These are phyloP conservation scores for Fusarium brevicatenulatum DNA, from an alignment of 2,329 filamentous ascomycete genomes.

Conservation along the genomic window DNA sequence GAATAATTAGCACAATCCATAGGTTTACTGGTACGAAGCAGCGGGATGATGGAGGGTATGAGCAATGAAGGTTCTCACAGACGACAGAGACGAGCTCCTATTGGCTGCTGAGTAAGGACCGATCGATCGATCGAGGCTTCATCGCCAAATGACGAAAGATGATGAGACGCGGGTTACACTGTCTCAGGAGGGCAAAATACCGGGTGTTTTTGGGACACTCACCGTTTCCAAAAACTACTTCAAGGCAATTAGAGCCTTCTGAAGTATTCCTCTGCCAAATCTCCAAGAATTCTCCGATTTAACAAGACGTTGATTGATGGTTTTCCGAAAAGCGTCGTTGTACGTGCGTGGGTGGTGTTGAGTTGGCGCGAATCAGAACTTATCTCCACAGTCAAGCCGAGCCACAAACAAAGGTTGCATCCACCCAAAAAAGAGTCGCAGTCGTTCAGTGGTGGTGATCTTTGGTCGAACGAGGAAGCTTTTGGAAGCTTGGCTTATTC, in stretches of 20 bases:
- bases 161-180: constrained; percentile 17
- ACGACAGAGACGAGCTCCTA: constrained; percentile 18
- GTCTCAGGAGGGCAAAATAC: constrained; percentile 16
- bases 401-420: not conserved
- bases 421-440: constrained; percentile 8
- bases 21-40: not conserved
- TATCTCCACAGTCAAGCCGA: constrained; percentile 22
- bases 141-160: constrained; percentile 42
- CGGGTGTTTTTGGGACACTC: constrained; percentile 23
- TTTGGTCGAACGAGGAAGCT: not conserved
- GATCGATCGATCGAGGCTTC: constrained; percentile 50
- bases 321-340: not conserved
- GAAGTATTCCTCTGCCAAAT: not conserved
- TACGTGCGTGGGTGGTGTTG: not conserved
- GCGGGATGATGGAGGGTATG: constrained; percentile 2
- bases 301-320: not conserved
- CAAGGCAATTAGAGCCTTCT: not conserved
- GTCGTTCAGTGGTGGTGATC: not conserved
- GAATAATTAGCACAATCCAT: constrained; percentile 21
- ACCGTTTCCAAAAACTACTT: constrained; percentile 18
- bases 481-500: not conserved
- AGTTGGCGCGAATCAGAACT: constrained; percentile 1
- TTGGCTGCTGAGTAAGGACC: constrained; percentile 38
- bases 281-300: not conserved
- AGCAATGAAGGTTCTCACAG: constrained; percentile 17